Evolutionary conservation across 2,329 filamentous ascomycete genomes (phyloP).

Genomic region (Tolypocladium sp.): DNA sequence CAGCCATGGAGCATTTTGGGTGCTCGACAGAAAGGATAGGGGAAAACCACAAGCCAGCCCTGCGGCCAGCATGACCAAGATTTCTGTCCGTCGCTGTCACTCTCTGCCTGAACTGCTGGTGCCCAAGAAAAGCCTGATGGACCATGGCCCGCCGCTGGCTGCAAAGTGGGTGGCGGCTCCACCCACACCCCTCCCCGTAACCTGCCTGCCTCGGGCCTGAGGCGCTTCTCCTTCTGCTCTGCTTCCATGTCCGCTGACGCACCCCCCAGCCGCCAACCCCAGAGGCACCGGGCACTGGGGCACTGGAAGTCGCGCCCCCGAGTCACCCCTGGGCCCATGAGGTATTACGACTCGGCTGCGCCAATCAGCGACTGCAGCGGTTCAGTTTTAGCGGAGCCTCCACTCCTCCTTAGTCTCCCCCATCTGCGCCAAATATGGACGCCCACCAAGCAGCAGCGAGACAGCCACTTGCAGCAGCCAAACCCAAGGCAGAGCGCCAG

Average conservation of each 20-base stretch:
- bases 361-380: conserved; percentile 1
- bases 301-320: not conserved
- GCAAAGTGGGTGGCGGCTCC: not conserved
- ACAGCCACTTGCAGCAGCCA: not conserved
- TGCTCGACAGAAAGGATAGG: not conserved
- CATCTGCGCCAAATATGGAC: conserved; percentile 4
- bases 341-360: not conserved
- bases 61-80: not conserved
- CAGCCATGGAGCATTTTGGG: not conserved
- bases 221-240: not conserved
- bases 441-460: not conserved
- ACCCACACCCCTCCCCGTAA: not conserved
- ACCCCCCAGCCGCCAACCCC: not conserved
- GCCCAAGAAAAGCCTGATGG: not conserved
- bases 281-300: not conserved
- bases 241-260: not conserved
- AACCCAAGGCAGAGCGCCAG: conserved; percentile 10
- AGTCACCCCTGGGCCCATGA: not conserved
- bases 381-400: conserved; percentile 1
- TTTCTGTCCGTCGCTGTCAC: not conserved
- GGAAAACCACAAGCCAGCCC: not conserved
- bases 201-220: not conserved
- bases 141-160: not conserved
- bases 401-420: conserved; percentile 2
- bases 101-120: not conserved